Base-by-base conservation (phyloP, 768 basidiomycete genomes). In the Hygrophoropsis aurantiaca region DNA sequence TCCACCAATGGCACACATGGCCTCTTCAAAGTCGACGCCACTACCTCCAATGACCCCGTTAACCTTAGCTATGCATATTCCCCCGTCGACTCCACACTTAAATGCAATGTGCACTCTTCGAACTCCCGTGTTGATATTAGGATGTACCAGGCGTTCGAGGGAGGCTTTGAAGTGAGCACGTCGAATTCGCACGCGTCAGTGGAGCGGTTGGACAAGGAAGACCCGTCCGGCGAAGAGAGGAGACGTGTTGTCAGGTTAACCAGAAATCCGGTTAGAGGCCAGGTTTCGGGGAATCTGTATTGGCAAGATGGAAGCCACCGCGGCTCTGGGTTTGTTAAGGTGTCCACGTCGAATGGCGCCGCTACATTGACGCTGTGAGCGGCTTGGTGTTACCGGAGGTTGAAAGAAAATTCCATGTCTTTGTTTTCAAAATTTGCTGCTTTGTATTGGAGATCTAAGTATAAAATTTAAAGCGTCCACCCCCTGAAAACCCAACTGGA, bases 101-200 rank as follows among this genome's bases (percentile, higher is more conserved):
- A 47, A 4, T 56, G 71, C 21, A 41, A 40, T 1, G 67, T 58
- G n/a, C 46, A 40, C 23, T 64, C 74, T 27, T 58, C 59, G 2
- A 65, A 69, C 11, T 49, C 60, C 6, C 48, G 18, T 1, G 58
- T 65, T 6, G 44, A 51, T 13, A 57, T 66, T 1, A 41, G 46
- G 30, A 61, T 75, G 3, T 64, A 70, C 39, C 42, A 55, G 20
- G 67, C 71, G 2, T 78, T 66, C 49, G 77, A 78, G 47, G 77
- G 77, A 25, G 46, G 41, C 7, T 74, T 74, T 58, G 49, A 49
- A n/a, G 44, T 72, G 24, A 40, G 42, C 24, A 66, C 65, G 1
- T 42, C 64, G 23, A 76, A 78, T 52, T 49, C 61, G 5, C 66
- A 60, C 9, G 69, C 70, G 4, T 42, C 47, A 10, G 64, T 75